Evolutionary conservation across 148 eudicot genomes (phyloP).

Genomic region (Pharnaceum exiguum): DNA sequence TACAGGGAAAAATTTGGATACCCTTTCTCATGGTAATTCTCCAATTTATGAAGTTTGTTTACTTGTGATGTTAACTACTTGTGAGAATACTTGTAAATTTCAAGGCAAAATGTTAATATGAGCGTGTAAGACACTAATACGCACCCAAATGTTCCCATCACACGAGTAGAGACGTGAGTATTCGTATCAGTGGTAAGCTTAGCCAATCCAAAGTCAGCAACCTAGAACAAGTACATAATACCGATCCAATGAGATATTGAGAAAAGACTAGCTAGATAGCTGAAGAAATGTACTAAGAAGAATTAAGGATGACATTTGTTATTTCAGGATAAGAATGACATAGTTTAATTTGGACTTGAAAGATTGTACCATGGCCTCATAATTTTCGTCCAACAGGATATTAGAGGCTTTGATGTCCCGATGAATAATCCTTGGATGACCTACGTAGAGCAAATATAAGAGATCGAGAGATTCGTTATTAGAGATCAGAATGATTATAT

Average conservation of each 20-base stretch:
- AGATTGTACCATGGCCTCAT: conserved; percentile 63
- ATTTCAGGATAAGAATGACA: too few species aligned
- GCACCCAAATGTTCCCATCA: conserved; percentile 96
- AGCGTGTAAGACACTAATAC: too few species aligned
- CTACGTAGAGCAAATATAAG: conserved; percentile 18
- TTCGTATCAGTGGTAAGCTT: conserved; percentile 64
- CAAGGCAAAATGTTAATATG: too few species aligned
- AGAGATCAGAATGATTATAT: neutral
- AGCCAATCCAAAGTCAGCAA: conserved; percentile 92
- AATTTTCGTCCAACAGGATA: conserved; percentile 63
- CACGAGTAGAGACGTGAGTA: conserved; percentile 89
- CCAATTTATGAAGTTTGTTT: too few species aligned
- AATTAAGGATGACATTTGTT: too few species aligned
- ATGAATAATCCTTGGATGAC: conserved; percentile 86
- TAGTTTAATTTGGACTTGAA: too few species aligned
- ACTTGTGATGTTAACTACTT: too few species aligned
- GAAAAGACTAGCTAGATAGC: too few species aligned
- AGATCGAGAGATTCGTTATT: neutral
- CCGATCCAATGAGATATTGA: neutral
- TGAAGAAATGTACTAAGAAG: too few species aligned
- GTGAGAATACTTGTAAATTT: too few species aligned
- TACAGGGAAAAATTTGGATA: neutral
- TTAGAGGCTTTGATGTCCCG: conserved; percentile 93
- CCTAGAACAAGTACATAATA: conserved; percentile 35
- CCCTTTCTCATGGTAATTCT: too few species aligned